Conservation (phyloP, 768 basidiomycete genomes). For the Clavulina sp. region DNA sequence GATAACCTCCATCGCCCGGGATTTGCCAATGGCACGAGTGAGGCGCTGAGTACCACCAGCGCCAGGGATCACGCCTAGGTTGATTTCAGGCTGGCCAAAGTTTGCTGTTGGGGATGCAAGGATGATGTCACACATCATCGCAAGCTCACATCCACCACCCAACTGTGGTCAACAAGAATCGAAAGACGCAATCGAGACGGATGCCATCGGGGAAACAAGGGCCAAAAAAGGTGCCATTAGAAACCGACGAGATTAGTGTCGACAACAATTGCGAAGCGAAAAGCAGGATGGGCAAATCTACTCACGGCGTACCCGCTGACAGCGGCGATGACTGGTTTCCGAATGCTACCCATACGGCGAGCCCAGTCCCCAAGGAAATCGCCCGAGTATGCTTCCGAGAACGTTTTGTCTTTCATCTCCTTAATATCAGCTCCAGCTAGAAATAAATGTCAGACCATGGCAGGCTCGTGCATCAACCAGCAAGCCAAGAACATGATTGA, state of each 20-base stretch:
- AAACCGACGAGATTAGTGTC: no score
- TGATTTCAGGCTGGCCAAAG: constrained; percentile 95
- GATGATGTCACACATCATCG: constrained; percentile 53
- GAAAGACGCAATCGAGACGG: no score
- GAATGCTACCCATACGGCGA: constrained; percentile 43
- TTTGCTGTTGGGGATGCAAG: constrained; percentile 44
- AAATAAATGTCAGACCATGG: no score
- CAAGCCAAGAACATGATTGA: neutral
- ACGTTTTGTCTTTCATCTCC: constrained; percentile 95
- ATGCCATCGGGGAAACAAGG: no score
- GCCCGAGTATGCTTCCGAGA: constrained; percentile 70
- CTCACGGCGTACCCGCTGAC: constrained; percentile 79
- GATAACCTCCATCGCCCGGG: constrained; percentile 85
- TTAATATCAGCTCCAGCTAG: constrained; percentile 95
- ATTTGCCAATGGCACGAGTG: constrained; percentile 72
- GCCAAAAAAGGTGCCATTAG: no score
- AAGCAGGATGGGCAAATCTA: neutral
- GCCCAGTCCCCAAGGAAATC: constrained; percentile 76
- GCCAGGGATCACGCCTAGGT: constrained; percentile 86
- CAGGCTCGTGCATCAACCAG: neutral
- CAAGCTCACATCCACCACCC: constrained; percentile 93
- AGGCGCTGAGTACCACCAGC: constrained; percentile 90
- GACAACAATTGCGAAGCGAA: neutral
- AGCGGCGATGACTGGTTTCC: constrained; percentile 91
- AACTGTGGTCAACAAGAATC: constrained; percentile 37